A percentile compares a stretch with the other conserved stretches of the same genome.
These are phyloP conservation scores for Oryza nivara DNA, from an alignment of 176 grass and related monocot species.

Conservation along the genomic window DNA sequence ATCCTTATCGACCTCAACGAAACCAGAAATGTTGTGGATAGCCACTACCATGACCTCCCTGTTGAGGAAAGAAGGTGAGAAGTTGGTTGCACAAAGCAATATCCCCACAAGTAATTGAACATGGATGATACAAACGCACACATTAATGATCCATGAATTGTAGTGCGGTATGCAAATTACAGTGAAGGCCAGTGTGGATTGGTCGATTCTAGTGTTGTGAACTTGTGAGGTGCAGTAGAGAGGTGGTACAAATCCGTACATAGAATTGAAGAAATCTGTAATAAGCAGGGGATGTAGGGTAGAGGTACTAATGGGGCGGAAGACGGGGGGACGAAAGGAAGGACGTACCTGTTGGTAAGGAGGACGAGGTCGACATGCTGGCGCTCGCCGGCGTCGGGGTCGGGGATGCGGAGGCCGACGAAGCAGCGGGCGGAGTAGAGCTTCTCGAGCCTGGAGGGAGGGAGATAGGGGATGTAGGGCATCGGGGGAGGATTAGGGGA, in stretches of 20 bases:
- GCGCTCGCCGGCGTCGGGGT: constrained; percentile 70
- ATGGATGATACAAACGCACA: background rate
- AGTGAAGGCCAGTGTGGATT: background rate
- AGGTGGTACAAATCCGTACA: background rate
- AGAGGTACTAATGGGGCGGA: no score
- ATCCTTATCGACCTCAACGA: constrained; percentile 69
- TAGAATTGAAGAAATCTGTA: no score
- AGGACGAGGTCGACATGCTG: constrained; percentile 85
- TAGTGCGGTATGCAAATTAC: background rate
- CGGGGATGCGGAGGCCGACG: constrained; percentile 93
- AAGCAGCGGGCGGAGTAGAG: constrained; percentile 78
- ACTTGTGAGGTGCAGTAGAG: background rate
- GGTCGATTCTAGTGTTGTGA: background rate
- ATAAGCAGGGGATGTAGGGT: no score
- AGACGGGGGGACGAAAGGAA: no score
- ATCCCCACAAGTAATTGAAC: background rate
- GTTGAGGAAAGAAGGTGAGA: constrained; percentile 25
- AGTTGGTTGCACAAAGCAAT: background rate
- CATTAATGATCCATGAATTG: background rate
- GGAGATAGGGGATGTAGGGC: background rate
- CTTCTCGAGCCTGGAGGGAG: constrained; percentile 78
- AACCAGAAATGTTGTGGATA: constrained; percentile 75
- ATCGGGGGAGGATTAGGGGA: no score
- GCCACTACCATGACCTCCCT: constrained; percentile 92
- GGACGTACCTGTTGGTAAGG: constrained; percentile 63